Evolutionary conservation across 2,329 filamentous ascomycete genomes (phyloP), one percentile per base, ranked within the genome.

Genomic region (Diaporthe batatas): DNA sequence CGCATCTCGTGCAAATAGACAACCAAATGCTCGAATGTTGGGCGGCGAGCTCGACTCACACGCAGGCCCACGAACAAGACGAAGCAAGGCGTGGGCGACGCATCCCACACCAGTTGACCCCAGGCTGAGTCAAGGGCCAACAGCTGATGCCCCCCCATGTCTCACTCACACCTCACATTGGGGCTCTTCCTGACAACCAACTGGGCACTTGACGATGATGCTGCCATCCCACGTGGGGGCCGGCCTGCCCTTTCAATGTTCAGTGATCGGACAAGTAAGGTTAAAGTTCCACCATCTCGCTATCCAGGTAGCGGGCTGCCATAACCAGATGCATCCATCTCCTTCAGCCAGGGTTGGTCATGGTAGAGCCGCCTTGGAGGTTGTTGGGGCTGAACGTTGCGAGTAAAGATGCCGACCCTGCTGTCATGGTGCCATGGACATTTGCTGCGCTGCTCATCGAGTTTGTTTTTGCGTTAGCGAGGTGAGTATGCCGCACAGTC

Each of bases 131-230:
- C 68, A 70, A 53, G 55, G 68, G 44, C 32, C 23, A 36, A 42
- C 68, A 70, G 54, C 68, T 62, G 68, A 70, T 70, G n/a, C 12
- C 34, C 49, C 55, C 68, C 23, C 55, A 29, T 70, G 68, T 70
- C 68, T 70, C 47, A 59, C 23, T 29, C 42, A 70, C 44, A 51
- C 44, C 32, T 51, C 59, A 53, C 47, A 12, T 36, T 32, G n/a
- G 55, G 55, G 23, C 23, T 54, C 55, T 44, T 62, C 39, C 53
- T 21, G 21, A 36, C 68, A 54, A 51, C 68, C 25, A 54, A 42
- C 68, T 36, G n/a, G 42, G 53, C 68, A 54, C 25, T 39, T 70
- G 68, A 64, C 34, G 54, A 29, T 29, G 55, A 39, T 29, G 1
- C 53, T 57, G 67, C 54, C 53, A 59, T 32, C 59, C 44, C 68